Evolutionary conservation across 768 basidiomycete species (phyloP).

Genomic region (Leccinum barrowsii): DNA sequence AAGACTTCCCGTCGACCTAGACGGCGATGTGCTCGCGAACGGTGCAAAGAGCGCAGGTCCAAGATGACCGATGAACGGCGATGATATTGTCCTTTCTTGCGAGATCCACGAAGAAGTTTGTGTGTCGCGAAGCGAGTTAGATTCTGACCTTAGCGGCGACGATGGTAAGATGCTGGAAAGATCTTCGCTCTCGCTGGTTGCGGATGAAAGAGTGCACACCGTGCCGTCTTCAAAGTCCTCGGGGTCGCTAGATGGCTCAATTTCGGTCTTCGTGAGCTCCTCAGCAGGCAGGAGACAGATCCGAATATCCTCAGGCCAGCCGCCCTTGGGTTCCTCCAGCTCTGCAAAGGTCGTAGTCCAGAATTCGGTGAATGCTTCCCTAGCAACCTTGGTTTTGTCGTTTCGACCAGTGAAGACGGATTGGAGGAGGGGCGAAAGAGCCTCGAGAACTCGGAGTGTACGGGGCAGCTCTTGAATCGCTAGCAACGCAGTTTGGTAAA

Average conservation of each 20-base stretch:
- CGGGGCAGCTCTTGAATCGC: conserved; percentile 47
- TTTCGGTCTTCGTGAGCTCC: background rate
- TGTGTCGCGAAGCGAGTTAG: conserved; percentile 2
- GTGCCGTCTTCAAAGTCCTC: conserved; percentile 22
- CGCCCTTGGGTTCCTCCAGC: conserved; percentile 39
- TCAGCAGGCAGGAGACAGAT: conserved; percentile 28
- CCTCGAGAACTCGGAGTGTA: conserved; percentile 39
- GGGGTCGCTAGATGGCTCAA: conserved; percentile 23
- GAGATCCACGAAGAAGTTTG: background rate
- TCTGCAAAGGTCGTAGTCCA: conserved; percentile 52
- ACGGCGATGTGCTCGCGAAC: background rate
- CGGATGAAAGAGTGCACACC: conserved; percentile 2
- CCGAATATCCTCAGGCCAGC: conserved; percentile 53
- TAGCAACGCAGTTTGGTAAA: conserved; percentile 61
- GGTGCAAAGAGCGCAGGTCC: conserved; percentile 28
- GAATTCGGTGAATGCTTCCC: conserved; percentile 56
- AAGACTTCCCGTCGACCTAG: conserved; percentile 2
- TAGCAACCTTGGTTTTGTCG: conserved; percentile 42
- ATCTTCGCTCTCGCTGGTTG: conserved; percentile 2
- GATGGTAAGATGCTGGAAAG: conserved; percentile 8
- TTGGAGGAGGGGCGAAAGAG: conserved; percentile 48
- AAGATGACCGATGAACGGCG: conserved; percentile 26
- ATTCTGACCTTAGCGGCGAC: conserved; percentile 3
- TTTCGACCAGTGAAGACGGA: conserved; percentile 53
- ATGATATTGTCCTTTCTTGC: background rate